Evolutionary conservation across 129 eudicot genomes (phyloP).

Genomic region (Deinandra increscens): DNA sequence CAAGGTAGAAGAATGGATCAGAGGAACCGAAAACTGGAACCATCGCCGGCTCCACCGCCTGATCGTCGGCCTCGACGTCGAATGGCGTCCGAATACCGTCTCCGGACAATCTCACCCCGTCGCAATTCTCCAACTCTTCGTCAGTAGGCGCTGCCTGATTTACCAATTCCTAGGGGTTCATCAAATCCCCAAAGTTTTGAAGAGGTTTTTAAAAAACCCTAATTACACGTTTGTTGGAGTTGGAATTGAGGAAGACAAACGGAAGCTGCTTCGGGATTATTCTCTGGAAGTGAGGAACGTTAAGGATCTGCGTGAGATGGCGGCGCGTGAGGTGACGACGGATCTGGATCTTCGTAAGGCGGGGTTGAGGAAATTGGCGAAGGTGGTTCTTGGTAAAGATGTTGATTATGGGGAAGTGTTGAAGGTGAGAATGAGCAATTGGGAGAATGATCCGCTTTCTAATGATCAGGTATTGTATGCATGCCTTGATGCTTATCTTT

Average conservation of each 20-base stretch:
- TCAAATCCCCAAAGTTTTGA: too few species aligned
- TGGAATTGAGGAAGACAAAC: slow-evolving; percentile 23
- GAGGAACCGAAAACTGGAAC: not conserved
- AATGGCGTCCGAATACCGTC: too few species aligned
- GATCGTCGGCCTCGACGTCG: not conserved
- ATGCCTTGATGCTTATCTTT: slow-evolving; percentile 23
- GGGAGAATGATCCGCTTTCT: not conserved
- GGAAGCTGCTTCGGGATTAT: slow-evolving; percentile 19
- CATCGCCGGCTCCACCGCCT: not conserved
- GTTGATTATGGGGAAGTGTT: not conserved
- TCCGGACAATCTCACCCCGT: too few species aligned
- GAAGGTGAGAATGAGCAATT: slow-evolving; percentile 20
- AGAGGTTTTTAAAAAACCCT: too few species aligned
- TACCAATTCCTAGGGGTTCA: too few species aligned
- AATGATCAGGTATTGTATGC: slow-evolving; percentile 23
- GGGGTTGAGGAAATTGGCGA: slow-evolving; percentile 22
- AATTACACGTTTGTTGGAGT: slow-evolving; percentile 21
- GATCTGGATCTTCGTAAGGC: not conserved
- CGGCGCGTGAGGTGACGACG: slow-evolving; percentile 15
- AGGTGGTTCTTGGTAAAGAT: slow-evolving; percentile 19
- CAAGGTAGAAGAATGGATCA: not conserved
- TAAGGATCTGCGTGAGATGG: slow-evolving; percentile 23
- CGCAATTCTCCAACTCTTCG: too few species aligned
- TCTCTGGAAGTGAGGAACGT: slow-evolving; percentile 3
- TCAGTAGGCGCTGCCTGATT: too few species aligned